Conservation (phyloP, 257 asterid species). For the Linderniella brevidens region DNA sequence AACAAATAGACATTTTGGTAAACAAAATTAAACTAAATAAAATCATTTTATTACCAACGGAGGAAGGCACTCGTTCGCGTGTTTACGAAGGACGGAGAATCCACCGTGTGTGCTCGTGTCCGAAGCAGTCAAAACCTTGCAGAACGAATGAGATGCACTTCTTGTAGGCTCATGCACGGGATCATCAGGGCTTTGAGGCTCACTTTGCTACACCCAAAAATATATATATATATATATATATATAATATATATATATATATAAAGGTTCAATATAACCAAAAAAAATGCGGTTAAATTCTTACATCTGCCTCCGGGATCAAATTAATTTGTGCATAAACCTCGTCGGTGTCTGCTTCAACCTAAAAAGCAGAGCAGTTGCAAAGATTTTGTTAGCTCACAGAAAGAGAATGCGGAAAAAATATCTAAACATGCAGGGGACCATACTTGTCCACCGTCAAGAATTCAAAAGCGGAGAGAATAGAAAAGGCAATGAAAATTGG, state of each 20-base stretch:
- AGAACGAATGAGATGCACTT: slow-evolving; percentile 57
- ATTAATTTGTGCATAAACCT: slow-evolving; percentile 82
- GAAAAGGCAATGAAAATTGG: background rate
- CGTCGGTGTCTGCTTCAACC: slow-evolving; percentile 87
- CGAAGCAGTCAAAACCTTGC: slow-evolving; percentile 84
- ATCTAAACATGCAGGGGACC: background rate
- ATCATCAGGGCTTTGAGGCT: slow-evolving; percentile 33
- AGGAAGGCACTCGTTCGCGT: slow-evolving; percentile 83
- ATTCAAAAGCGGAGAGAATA: background rate
- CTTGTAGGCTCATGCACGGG: slow-evolving; percentile 34
- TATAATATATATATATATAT: background rate
- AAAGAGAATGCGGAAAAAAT: background rate
- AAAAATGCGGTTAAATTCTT: slow-evolving; percentile 12
- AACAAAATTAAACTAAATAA: background rate
- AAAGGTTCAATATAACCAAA: no score
- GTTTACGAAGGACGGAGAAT: slow-evolving; percentile 79
- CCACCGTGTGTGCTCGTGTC: slow-evolving; percentile 95
- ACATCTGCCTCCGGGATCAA: slow-evolving; percentile 67
- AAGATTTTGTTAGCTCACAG: background rate
- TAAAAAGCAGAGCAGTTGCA: slow-evolving; percentile 2
- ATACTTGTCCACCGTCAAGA: slow-evolving; percentile 6
- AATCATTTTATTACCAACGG: slow-evolving; percentile 36
- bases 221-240: background rate
- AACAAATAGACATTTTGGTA: background rate
- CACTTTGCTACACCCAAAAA: slow-evolving; percentile 36